Conservation (phyloP, 1,284 basidiomycete genomes). For the Boletus semigastroideus region DNA sequence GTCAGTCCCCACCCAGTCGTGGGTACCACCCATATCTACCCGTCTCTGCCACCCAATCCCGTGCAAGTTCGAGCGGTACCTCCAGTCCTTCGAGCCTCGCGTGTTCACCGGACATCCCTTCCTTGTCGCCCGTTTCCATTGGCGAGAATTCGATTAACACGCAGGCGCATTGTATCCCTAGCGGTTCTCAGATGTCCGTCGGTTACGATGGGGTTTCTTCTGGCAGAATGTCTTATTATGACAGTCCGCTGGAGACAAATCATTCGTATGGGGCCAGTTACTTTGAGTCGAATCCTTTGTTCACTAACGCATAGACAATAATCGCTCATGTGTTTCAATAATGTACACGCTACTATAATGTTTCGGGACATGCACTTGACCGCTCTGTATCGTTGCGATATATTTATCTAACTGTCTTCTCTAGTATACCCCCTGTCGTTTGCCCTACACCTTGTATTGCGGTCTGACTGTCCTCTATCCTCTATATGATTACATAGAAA, state of each 20-base stretch:
- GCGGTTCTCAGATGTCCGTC: constrained; percentile 19
- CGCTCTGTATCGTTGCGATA: constrained; percentile 26
- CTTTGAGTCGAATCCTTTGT: constrained; percentile 29
- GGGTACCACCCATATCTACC: constrained; percentile 32
- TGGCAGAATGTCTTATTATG: constrained; percentile 29
- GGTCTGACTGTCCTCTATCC: constrained; percentile 10
- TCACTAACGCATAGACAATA: constrained; percentile 26
- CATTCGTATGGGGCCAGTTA: constrained; percentile 22
- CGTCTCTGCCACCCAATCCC: constrained; percentile 23
- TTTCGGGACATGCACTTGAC: constrained; percentile 11
- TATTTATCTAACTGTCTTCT: constrained; percentile 26
- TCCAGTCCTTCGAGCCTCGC: constrained; percentile 31
- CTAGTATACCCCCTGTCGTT: constrained; percentile 19
- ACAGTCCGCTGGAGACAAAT: constrained; percentile 24
- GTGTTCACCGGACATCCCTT: constrained; percentile 30
- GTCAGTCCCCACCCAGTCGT: constrained; percentile 28
- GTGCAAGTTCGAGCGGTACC: constrained; percentile 27
- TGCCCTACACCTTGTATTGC: constrained; percentile 16
- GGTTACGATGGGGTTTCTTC: constrained; percentile 28
- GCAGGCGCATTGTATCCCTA: constrained; percentile 25
- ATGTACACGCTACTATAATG: constrained; percentile 23
- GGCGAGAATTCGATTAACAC: constrained; percentile 11
- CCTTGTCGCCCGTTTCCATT: constrained; percentile 25
- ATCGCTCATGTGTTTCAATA: constrained; percentile 9
- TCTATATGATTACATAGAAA: constrained; percentile 9